Percentiles rank a stretch among this genome's conserved stretches.
phyloP scores from a whole-genome alignment of 2,329 filamentous ascomycete species.

The Coniella vitis region DNA sequence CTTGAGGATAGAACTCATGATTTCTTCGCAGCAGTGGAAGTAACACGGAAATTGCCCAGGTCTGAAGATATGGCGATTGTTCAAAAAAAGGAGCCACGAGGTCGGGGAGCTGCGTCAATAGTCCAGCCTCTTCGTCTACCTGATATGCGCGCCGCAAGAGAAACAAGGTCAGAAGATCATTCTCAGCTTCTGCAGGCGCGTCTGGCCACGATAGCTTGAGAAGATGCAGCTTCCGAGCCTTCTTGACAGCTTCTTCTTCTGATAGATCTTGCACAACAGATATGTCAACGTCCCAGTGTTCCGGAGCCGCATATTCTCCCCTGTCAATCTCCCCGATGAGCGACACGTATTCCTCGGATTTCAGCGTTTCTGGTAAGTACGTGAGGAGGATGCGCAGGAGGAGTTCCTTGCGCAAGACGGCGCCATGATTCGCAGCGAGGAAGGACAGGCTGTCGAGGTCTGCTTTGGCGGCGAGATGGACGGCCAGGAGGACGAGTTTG shows the following conservation, averaged over 20 bases:
- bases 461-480: conserved; percentile 59
- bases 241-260: conserved; percentile 57
- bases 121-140: conserved; percentile 66
- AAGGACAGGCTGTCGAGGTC: conserved; percentile 57
- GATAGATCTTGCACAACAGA: conserved; percentile 50
- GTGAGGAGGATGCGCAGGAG: conserved; percentile 68
- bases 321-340: conserved; percentile 53
- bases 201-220: conserved; percentile 47
- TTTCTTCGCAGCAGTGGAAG: conserved; percentile 63
- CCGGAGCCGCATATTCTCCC: conserved; percentile 35
- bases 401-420: conserved; percentile 56
- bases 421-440: conserved; percentile 49
- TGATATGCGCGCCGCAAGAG: conserved; percentile 60
- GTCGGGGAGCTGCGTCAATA: conserved; percentile 60
- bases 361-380: conserved; percentile 66
- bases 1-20: conserved; percentile 60
- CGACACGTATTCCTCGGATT: conserved; percentile 54
- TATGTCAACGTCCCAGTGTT: conserved; percentile 44
- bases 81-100: conserved; percentile 63
- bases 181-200: conserved; percentile 37
- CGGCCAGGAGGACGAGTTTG: conserved; percentile 67
- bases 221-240: conserved; percentile 56
- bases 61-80: conserved; percentile 52
- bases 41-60: conserved; percentile 62
- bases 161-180: conserved; percentile 56